Evolutionary conservation across 1,284 basidiomycete genomes (phyloP).

Genomic region (Ustilago vetiveriae): DNA sequence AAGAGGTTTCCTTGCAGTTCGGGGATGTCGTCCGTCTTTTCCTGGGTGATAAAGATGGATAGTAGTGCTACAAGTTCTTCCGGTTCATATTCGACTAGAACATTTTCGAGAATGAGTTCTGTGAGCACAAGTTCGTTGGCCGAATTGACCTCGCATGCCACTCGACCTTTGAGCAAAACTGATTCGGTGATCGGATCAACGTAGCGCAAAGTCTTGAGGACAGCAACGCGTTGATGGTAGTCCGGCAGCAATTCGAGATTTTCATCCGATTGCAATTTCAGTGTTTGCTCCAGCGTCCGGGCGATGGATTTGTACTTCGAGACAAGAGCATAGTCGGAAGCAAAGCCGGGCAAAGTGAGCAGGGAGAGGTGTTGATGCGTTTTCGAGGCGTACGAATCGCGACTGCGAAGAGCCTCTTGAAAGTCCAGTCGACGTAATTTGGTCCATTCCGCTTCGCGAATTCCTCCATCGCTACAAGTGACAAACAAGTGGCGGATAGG

Average conservation of each 20-base stretch:
- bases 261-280: conserved; percentile 74
- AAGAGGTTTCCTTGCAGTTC: conserved; percentile 78
- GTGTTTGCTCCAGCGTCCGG: conserved; percentile 73
- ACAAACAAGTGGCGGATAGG: conserved; percentile 14
- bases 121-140: conserved; percentile 87
- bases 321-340: conserved; percentile 77
- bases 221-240: conserved; percentile 91
- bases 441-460: conserved; percentile 75
- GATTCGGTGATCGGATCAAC: conserved; percentile 76
- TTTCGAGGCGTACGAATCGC: conserved; percentile 72
- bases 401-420: conserved; percentile 79
- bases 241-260: conserved; percentile 96
- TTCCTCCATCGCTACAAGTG: neutral
- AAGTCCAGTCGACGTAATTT: conserved; percentile 88
- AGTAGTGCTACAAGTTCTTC: conserved; percentile 97
- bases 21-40: conserved; percentile 90
- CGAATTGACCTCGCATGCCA: conserved; percentile 99
- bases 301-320: conserved; percentile 81
- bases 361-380: conserved; percentile 28
- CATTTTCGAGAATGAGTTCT: conserved; percentile 95
- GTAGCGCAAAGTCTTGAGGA: conserved; percentile 80
- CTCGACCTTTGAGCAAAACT: conserved; percentile 92
- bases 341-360: conserved; percentile 71
- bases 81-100: conserved; percentile 85
- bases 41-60: conserved; percentile 96